Evolutionary conservation across 192 early-diverging fungal genomes (phyloP), one percentile per base, ranked within the genome.

Genomic region (Podila minutissima): DNA sequence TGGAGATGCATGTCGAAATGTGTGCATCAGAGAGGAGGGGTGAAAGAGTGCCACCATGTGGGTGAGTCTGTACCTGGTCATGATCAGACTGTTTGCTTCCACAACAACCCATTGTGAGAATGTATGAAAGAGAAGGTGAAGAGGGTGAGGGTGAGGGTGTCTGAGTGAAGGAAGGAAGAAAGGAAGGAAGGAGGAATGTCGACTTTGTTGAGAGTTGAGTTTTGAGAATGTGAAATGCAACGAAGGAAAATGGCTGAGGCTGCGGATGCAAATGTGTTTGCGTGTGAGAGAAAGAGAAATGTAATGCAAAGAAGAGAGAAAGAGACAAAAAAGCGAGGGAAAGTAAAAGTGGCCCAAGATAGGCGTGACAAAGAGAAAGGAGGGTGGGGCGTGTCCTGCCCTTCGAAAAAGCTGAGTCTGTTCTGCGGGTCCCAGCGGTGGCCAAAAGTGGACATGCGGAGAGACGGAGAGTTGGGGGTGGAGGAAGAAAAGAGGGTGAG

Each of bases 11-110:
- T 22, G 28, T 22, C 33, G 20, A 12, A 19, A 19, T 33, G 35
- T 26, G 59, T 46, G 51, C 35, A 7, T 17, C 17, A 35, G 37
- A 29, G 29, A 29, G 29, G 46, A 11, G 10, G 11, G 41, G 41
- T 1, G 33, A 70, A 11, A 20, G 61, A 11, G 28, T 33, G 50
- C 22, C 7, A 24, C 32, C 50, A 50, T 50, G 65, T 37, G 61
- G 37, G 33, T 32, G 66, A 37, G 20, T 46, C 22, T 37, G 20
- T 79, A 81, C 77, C 77, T 81, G 70, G 60, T 81, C 61, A 53
- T 73, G 71, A 72, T 73, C 77, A 65, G 71, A 28, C 29, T 81
- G 77, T 73, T 81, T 81, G 65, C 77, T 81, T 72, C 77, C 77
- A 73, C 77, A 81, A 71, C 77, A 81, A 32, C 77, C 77, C 77